phyloP scores from a whole-genome alignment of 1,284 basidiomycete species.

The Uromyces viciae-fabae region DNA sequence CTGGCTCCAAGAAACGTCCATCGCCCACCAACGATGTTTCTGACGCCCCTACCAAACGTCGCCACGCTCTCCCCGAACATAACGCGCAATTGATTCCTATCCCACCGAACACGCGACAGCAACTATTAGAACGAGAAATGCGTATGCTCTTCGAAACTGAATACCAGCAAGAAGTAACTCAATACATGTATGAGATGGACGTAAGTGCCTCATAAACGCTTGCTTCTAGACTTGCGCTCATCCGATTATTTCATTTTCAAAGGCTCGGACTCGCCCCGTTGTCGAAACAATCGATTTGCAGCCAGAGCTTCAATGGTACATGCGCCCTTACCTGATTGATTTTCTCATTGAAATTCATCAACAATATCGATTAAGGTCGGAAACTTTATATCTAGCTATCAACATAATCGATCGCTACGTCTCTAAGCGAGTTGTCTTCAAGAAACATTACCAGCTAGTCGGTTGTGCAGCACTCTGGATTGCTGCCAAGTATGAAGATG shows the following conservation, averaged over 20 bases:
- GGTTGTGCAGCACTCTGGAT: constrained; percentile 98
- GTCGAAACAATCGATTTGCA: constrained; percentile 96
- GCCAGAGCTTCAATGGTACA: constrained; percentile 77
- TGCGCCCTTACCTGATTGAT: constrained; percentile 98
- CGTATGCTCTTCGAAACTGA: constrained; percentile 71
- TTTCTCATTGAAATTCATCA: constrained; percentile 99
- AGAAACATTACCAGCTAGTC: constrained; percentile 98
- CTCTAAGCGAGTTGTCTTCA: constrained; percentile 94
- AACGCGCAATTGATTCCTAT: constrained; percentile 42
- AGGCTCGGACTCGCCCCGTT: constrained; percentile 60
- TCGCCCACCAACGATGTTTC: constrained; percentile 39
- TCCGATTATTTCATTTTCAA: neutral
- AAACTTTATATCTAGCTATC: constrained; percentile 95
- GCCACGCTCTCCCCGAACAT: constrained; percentile 3
- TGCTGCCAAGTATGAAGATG: constrained; percentile 98
- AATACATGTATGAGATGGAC: constrained; percentile 97
- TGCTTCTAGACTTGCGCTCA: constrained; percentile 3
- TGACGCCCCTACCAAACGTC: neutral
- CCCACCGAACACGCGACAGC: constrained; percentile 46
- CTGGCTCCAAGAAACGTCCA: constrained; percentile 43
- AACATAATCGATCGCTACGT: constrained; percentile 99
- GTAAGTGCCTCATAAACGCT: constrained; percentile 60
- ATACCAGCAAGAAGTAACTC: constrained; percentile 84
- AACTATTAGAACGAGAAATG: constrained; percentile 54
- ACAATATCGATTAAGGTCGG: constrained; percentile 89